Conservation (phyloP, 306 rosid species). For the Trichosanthes cucumerina region DNA sequence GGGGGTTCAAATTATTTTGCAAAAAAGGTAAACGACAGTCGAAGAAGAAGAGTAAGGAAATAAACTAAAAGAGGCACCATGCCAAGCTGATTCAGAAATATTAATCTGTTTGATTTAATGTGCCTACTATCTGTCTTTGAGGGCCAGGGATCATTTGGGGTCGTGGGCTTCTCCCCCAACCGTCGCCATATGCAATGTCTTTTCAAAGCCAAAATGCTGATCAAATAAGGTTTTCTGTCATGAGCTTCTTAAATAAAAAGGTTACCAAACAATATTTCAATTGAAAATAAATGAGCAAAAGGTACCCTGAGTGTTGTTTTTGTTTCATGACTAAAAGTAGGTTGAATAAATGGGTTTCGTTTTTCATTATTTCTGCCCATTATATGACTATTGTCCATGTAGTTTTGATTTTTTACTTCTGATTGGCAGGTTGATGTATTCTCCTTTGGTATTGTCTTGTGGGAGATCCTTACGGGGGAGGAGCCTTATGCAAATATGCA, state of each 20-base stretch:
- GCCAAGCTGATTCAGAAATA: background rate
- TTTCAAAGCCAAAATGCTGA: background rate
- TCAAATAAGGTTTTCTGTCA: background rate
- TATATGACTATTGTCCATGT: background rate
- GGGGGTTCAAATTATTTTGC: background rate
- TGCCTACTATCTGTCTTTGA: background rate
- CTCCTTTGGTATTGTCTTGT: slow-evolving; percentile 83
- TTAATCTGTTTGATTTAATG: background rate
- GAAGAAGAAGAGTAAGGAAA: background rate
- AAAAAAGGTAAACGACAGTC: background rate
- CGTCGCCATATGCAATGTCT: background rate
- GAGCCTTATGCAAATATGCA: slow-evolving; percentile 95
- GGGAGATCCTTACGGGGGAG: slow-evolving; percentile 90
- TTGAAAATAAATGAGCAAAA: background rate
- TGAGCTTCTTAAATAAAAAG: background rate
- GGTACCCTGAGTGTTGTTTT: background rate
- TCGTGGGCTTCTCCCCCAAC: background rate
- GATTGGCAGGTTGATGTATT: slow-evolving; percentile 73
- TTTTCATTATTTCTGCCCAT: background rate
- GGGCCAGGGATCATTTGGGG: background rate
- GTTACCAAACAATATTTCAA: background rate
- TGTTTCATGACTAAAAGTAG: background rate
- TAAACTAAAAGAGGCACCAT: background rate
- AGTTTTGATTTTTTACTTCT: background rate
- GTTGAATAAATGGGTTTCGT: background rate